Conservation (phyloP, 345 rosid genomes). For the Pistacia integerrima region DNA sequence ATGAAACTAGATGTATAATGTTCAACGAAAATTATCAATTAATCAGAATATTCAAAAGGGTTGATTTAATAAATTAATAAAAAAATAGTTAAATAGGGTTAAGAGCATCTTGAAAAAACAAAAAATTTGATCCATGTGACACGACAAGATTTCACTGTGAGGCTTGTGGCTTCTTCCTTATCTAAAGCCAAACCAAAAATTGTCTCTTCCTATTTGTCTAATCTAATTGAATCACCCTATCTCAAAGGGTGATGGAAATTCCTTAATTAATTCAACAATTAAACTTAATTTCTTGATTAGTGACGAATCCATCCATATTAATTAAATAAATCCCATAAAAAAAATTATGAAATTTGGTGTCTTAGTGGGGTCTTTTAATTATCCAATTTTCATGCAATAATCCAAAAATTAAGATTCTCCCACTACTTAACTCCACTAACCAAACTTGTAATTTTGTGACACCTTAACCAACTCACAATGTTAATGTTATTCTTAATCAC, state of each 20-base stretch:
- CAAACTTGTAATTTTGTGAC: not conserved
- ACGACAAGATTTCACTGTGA: not conserved
- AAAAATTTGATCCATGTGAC: constrained; percentile 2
- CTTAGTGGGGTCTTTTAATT: constrained; percentile 2
- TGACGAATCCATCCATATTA: not conserved
- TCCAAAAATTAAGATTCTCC: constrained; percentile 12
- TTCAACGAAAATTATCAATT: too few relatives aligned
- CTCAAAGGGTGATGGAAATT: not conserved
- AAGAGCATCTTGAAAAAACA: too few relatives aligned
- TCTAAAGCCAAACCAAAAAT: not conserved
- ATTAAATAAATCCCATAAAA: too few relatives aligned
- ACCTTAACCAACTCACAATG: constrained; percentile 13
- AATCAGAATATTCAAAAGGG: too few relatives aligned
- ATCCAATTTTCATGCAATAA: not conserved
- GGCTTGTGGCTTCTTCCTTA: not conserved
- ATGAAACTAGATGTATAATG: too few relatives aligned
- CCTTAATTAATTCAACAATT: not conserved
- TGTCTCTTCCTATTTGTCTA: constrained; percentile 1
- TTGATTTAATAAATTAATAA: too few relatives aligned
- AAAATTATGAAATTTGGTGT: too few relatives aligned
- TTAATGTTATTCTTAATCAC: not conserved
- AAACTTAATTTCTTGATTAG: not conserved
- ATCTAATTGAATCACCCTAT: not conserved
- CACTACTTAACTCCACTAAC: not conserved
- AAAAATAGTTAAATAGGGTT: too few relatives aligned